These are phyloP conservation scores for Serendipita vermifera DNA, from an alignment of 768 basidiomycete species.

Conservation along the genomic window DNA sequence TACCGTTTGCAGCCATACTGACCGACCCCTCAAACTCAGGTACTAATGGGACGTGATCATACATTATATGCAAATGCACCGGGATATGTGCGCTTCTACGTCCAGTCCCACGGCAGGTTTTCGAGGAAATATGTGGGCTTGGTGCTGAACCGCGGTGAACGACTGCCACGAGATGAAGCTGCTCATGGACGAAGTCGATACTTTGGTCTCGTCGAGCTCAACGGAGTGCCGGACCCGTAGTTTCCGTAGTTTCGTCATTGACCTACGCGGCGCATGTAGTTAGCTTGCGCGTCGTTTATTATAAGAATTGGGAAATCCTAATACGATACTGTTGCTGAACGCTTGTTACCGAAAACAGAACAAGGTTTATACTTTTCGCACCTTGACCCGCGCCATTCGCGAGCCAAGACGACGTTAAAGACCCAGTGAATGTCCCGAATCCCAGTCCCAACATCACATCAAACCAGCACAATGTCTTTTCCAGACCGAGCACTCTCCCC, in stretches of 20 bases:
- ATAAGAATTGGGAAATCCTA: too few species aligned
- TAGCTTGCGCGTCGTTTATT: too few species aligned
- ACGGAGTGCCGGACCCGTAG: too few species aligned
- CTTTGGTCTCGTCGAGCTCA: constrained; percentile 62
- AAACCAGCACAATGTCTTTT: constrained; percentile 3
- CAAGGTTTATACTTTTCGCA: too few species aligned
- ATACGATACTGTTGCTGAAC: too few species aligned
- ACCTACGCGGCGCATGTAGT: too few species aligned
- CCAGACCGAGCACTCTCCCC: constrained; percentile 8
- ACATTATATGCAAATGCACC: constrained; percentile 84
- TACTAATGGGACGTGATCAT: constrained; percentile 86
- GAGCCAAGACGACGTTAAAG: not conserved
- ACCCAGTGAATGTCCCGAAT: constrained; percentile 5
- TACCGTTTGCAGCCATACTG: constrained; percentile 2
- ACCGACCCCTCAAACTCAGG: constrained; percentile 32
- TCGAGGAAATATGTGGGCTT: constrained; percentile 69
- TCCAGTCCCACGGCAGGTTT: constrained; percentile 51
- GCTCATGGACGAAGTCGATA: constrained; percentile 67
- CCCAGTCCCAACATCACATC: not conserved
- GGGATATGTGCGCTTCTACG: constrained; percentile 92
- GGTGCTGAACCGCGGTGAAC: constrained; percentile 68
- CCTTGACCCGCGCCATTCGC: constrained; percentile 4
- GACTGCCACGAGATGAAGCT: constrained; percentile 69
- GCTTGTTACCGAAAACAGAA: too few species aligned
- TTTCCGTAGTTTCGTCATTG: too few species aligned